phyloP scores from a whole-genome alignment of 208 protist genomes.

The Leishmania gerbilli region DNA sequence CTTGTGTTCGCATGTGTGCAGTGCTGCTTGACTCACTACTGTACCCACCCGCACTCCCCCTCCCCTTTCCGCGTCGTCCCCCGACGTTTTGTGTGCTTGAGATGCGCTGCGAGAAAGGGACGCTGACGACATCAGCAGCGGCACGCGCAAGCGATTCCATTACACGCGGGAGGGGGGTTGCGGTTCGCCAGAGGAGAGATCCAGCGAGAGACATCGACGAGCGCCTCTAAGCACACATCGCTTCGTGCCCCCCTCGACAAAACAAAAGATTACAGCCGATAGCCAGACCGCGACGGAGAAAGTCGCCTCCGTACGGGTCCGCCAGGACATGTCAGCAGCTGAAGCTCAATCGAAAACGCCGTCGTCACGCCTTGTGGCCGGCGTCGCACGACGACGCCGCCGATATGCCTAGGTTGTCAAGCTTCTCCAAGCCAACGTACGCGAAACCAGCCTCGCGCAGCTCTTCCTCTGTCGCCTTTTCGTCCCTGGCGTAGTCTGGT shows the following conservation, averaged over 20 bases:
- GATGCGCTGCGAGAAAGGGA: neutral
- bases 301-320: neutral
- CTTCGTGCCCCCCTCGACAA: neutral
- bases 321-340: neutral
- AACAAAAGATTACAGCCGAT: neutral
- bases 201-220: neutral
- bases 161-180: neutral
- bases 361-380: neutral
- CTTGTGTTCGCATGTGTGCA: neutral
- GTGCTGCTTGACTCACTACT: neutral
- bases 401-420: conserved; percentile 69
- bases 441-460: conserved; percentile 75
- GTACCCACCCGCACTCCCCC: neutral
- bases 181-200: neutral
- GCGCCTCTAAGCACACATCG: neutral
- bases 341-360: neutral
- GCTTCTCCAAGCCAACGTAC: conserved; percentile 77
- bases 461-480: conserved; percentile 83
- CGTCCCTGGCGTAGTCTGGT: conserved; percentile 78
- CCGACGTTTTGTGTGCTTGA: neutral
- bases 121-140: neutral
- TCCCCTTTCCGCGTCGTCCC: neutral
- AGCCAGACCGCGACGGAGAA: neutral
- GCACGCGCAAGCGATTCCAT: neutral
- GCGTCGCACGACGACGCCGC: neutral